Evolutionary conservation across 108 stramenopile genomes (phyloP).

Genomic region (Pelagomonas calceolata): DNA sequence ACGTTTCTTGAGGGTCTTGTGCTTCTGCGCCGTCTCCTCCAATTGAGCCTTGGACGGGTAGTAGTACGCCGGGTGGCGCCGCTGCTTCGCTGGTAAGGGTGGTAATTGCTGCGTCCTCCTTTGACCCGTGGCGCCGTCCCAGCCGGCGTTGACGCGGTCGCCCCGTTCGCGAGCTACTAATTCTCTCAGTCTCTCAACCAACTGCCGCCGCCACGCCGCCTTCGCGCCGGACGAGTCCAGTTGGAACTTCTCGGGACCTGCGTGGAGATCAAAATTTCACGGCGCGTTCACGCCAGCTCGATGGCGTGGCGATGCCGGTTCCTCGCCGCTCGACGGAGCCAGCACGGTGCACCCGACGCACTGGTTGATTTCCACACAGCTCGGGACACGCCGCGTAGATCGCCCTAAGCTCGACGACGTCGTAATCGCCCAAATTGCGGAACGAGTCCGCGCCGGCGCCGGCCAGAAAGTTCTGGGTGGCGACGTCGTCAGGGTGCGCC

Average conservation of each 20-base stretch:
- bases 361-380: too few species aligned
- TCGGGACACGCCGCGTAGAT: slow-evolving; percentile 21
- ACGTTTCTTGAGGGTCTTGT: neutral
- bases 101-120: slow-evolving; percentile 20
- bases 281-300: too few species aligned
- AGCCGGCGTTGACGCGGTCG: slow-evolving; percentile 31
- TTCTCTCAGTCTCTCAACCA: slow-evolving; percentile 23
- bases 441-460: slow-evolving; percentile 15
- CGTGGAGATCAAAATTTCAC: too few species aligned
- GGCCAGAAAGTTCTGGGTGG: slow-evolving; percentile 6
- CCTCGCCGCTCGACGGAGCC: too few species aligned
- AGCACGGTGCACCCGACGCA: too few species aligned
- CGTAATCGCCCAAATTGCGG: slow-evolving; percentile 30
- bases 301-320: too few species aligned
- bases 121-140: slow-evolving; percentile 21
- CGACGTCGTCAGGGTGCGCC: slow-evolving; percentile 9
- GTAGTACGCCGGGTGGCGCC: slow-evolving; percentile 21
- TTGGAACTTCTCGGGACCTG: slow-evolving; percentile 23
- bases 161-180: slow-evolving; percentile 30
- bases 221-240: slow-evolving; percentile 35
- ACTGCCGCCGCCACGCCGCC: slow-evolving; percentile 30
- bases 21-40: neutral
- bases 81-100: slow-evolving; percentile 15
- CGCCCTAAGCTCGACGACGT: slow-evolving; percentile 34
- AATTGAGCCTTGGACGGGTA: slow-evolving; percentile 6